Base-by-base conservation (phyloP, 2,329 filamentous ascomycete genomes). In the Harringtonia aguacate region DNA sequence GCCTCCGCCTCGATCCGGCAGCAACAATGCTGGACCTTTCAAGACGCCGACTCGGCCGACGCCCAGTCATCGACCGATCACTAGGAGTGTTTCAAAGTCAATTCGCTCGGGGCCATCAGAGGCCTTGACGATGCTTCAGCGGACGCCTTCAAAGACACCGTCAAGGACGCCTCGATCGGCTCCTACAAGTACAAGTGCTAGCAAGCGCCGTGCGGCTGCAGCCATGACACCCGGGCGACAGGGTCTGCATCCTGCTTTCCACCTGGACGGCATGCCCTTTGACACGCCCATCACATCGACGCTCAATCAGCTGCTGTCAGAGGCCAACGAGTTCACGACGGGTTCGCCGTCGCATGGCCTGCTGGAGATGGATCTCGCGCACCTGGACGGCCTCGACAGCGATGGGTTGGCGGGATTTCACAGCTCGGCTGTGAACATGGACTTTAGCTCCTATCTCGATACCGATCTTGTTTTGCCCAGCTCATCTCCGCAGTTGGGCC, bases 41-140 rank as follows among this genome's bases (percentile, higher is more conserved):
- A 80, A 79, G 58, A 82, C 79, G 3, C 77, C 79, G 1, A 76
- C 76, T 2, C 73, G 71, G n/a, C 68, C 67, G n/a, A 77, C 73
- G 2, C 78, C 74, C 2, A 78, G 61, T 50, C 76, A 77, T 54
- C 75, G 73, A 51, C 78, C 71, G 29, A 73, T 73, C 56, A 81
- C 75, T 52, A 69, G 75, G 54, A 79, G 75, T 57, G 70, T 79
- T 14, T 76, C 75, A 12, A 68, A 68, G 46, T 77, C 75, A 30
- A 65, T 77, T 46, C 69, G 70, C 38, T 72, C 72, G 4, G 61
- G 57, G 20, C 72, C 73, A 0, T 55, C 55, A 38, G 66, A 69
- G 43, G 52, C 59, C 2, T 54, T 69, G 13, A 43, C 49, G 21
- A 20, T 44, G 18, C 50, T 67, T 10, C 68, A 74, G 28, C 63